phyloP scores from a whole-genome alignment of 192 early-diverging fungal species.

The Coemansia sp. region DNA sequence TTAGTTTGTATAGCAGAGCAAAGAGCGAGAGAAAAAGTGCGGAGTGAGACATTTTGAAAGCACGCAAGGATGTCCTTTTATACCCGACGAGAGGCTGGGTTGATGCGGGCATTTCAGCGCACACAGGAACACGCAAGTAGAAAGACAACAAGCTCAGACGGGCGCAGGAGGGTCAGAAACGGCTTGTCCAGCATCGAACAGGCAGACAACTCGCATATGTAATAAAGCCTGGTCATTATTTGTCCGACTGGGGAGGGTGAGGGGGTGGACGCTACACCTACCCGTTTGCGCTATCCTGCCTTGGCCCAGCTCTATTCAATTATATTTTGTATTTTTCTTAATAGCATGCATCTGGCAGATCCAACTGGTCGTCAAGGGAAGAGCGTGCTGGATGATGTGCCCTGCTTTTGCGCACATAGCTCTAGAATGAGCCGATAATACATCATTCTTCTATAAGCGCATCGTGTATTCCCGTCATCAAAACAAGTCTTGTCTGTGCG shows the following conservation, averaged over 20 bases:
- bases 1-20: slow-evolving; percentile 3
- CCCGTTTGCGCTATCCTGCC: too few relatives aligned
- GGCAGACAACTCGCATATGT: slow-evolving; percentile 15
- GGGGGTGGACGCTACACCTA: slow-evolving; percentile 2
- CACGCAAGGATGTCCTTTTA: slow-evolving; percentile 8
- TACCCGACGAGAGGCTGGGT: slow-evolving; percentile 1
- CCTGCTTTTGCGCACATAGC: neutral
- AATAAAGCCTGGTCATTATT: slow-evolving; percentile 14
- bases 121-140: slow-evolving; percentile 4
- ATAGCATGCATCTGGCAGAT: too few relatives aligned
- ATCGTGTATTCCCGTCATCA: too few relatives aligned
- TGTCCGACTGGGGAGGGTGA: neutral
- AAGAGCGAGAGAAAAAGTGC: neutral
- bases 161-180: slow-evolving; percentile 16
- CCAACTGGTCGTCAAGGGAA: too few relatives aligned
- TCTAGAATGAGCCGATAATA: neutral
- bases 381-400: too few relatives aligned
- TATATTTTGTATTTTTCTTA: too few relatives aligned
- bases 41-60: neutral
- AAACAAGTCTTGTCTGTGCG: too few relatives aligned
- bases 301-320: too few relatives aligned
- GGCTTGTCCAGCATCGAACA: slow-evolving; percentile 16
- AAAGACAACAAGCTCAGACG: slow-evolving; percentile 14
- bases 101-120: slow-evolving; percentile 14
- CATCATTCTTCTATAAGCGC: too few relatives aligned